Conservation (phyloP, 2,329 filamentous ascomycete species). For the Diaporthe eres region DNA sequence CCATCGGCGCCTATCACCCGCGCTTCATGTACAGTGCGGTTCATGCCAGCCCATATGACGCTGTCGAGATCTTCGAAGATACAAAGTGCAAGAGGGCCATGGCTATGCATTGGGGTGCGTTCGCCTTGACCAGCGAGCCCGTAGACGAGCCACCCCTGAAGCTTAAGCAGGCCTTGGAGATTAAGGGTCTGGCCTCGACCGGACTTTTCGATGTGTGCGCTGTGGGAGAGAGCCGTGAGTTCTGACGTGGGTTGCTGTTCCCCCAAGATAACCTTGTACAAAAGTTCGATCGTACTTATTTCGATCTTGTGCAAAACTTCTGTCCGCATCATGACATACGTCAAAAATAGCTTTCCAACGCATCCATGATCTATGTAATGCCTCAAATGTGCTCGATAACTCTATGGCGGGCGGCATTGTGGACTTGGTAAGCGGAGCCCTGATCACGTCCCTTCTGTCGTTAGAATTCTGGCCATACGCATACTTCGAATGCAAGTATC, state of each 20-base stretch:
- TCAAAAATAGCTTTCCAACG: too few species aligned
- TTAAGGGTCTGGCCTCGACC: conserved; percentile 66
- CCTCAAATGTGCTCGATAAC: too few species aligned
- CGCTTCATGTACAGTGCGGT: conserved; percentile 72
- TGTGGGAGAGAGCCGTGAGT: conserved; percentile 68
- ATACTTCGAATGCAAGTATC: too few species aligned
- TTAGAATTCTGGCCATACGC: too few species aligned
- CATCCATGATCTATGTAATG: too few species aligned
- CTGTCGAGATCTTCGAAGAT: conserved; percentile 77
- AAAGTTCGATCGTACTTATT: background rate
- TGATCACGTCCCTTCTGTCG: too few species aligned
- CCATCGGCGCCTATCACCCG: conserved; percentile 78
- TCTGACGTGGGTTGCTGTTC: background rate
- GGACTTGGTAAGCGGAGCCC: too few species aligned
- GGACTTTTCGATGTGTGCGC: conserved; percentile 75
- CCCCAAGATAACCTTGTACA: background rate
- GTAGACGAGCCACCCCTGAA: conserved; percentile 75
- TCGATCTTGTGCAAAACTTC: background rate
- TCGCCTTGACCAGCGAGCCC: conserved; percentile 61
- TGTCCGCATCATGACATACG: background rate
- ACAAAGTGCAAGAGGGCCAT: conserved; percentile 74
- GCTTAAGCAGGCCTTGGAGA: conserved; percentile 71
- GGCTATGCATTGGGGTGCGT: conserved; percentile 78
- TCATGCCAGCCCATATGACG: conserved; percentile 77
- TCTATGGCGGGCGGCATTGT: too few species aligned